Conservation (phyloP, 2,329 filamentous ascomycete species). For the Penicillium sp. region DNA sequence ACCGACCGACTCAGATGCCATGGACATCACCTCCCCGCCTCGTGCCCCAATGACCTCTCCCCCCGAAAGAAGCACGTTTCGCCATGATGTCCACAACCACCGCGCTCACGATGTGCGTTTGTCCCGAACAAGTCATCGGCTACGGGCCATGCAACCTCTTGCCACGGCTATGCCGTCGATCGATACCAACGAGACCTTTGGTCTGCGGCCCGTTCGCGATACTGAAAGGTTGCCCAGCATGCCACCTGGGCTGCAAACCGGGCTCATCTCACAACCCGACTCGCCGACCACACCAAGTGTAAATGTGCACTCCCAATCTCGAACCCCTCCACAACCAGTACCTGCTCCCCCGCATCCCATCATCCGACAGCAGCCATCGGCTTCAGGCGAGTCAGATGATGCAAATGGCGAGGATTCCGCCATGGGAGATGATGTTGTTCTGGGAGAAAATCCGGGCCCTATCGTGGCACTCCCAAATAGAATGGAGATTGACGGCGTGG, state of each 20-base stretch:
- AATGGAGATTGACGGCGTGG: conserved; percentile 83
- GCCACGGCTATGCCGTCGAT: conserved; percentile 61
- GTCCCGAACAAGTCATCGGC: conserved; percentile 43
- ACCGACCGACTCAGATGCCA: conserved; percentile 45
- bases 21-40: conserved; percentile 58
- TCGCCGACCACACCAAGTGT: conserved; percentile 81
- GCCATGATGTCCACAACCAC: conserved; percentile 48
- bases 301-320: conserved; percentile 54
- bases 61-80: conserved; percentile 62
- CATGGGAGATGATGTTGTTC: conserved; percentile 59
- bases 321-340: conserved; percentile 48
- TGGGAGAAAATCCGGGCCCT: conserved; percentile 53
- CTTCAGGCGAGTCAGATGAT: conserved; percentile 82
- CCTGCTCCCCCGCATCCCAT: conserved; percentile 67
- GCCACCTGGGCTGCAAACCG: conserved; percentile 61
- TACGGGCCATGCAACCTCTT: conserved; percentile 59
- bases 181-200: conserved; percentile 65
- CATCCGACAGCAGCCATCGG: conserved; percentile 81
- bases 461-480: conserved; percentile 73
- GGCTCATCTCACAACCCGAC: conserved; percentile 79
- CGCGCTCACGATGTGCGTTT: conserved; percentile 38
- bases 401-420: conserved; percentile 75
- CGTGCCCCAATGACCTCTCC: conserved; percentile 64
- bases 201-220: conserved; percentile 70
- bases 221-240: conserved; percentile 78